A percentile compares a stretch with the other conserved stretches of the same genome.
phyloP scores from a whole-genome alignment of 805 yeast genomes.

The Wickerhamiella domercqiae region DNA sequence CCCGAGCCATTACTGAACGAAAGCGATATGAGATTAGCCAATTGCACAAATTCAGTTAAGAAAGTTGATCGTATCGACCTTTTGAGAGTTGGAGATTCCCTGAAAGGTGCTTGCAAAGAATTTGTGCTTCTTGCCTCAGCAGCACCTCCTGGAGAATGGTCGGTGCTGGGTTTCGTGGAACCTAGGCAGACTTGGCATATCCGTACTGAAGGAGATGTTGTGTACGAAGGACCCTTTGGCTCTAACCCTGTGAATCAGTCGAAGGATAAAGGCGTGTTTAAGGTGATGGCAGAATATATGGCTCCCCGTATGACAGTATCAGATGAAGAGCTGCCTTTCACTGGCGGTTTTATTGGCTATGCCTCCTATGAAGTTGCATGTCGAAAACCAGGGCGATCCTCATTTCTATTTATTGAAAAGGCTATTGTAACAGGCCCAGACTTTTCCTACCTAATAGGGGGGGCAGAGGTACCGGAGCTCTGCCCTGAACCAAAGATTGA shows the following conservation, averaged over 20 bases:
- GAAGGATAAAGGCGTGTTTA: conserved; percentile 29
- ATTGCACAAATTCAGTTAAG: background rate
- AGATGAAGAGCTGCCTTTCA: conserved; percentile 45
- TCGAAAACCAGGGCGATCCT: conserved; percentile 9
- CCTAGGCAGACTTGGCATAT: conserved; percentile 10
- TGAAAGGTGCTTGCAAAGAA: conserved; percentile 23
- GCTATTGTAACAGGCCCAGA: conserved; percentile 2
- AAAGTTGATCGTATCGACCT: background rate
- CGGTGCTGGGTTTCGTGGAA: conserved; percentile 52
- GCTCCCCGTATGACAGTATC: conserved; percentile 14
- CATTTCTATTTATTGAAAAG: conserved; percentile 15
- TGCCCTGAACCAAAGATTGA: background rate
- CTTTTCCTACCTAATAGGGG: background rate
- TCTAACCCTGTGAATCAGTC: conserved; percentile 4
- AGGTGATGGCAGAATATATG: conserved; percentile 36
- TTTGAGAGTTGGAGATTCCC: background rate
- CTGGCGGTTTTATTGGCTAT: conserved; percentile 84
- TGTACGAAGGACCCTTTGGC: conserved; percentile 12
- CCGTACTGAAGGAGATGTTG: conserved; percentile 9
- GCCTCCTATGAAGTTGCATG: conserved; percentile 71
- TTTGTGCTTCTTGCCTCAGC: conserved; percentile 63
- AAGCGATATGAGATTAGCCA: background rate
- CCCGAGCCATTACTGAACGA: no score
- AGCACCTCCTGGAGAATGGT: conserved; percentile 72
- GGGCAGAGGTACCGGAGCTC: background rate